Evolutionary conservation across 1,284 basidiomycete species (phyloP), one percentile per base, ranked within the genome.

Genomic region (Pseudozyma sp.): DNA sequence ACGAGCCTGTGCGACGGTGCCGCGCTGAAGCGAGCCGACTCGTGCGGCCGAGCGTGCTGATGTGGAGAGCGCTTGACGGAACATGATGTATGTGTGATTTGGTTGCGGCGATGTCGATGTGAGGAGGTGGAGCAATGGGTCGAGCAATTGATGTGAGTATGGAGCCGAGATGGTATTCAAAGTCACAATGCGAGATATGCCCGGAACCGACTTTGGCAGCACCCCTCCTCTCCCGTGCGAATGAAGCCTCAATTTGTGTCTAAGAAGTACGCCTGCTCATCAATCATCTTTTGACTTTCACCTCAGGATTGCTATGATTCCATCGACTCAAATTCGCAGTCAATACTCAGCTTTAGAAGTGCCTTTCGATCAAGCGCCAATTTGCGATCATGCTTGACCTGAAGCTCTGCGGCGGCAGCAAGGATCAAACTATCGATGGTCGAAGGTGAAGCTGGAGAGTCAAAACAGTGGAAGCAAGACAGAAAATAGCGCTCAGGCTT

Each of bases 11-110:
- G 55, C 62, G 38, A 53, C 59, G 35, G 61, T 60, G 55, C 58
- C 53, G 54, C 58, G 65, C 54, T 69, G 65, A n/a, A 64, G 21
- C n/a, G 59, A 45, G n/a, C 56, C 43, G 14, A 38, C 25, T 19
- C 66, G 61, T n/a, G 43, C 59, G 25, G 54, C 62, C 11, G 66
- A 19, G 53, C 59, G 64, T 59, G 69, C 40, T 31, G 70, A 69
- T 45, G 60, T 50, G 56, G 70, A 52, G 53, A 63, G 50, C 55
- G 70, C 65, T 43, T 73, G 65, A 5, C 65, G 65, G 54, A 73
- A 69, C 70, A 73, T 73, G 25, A 13, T 71, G 59, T 19, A 8
- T 47, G 18, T 47, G 45, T 25, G 38, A 25, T 42, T 38, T 51
- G 38, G 9, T 31, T 53, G 48, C 56, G 51, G 44, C 49, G 40